Base-by-base conservation (phyloP, 148 eudicot genomes). In the Persicaria tinctoria region DNA sequence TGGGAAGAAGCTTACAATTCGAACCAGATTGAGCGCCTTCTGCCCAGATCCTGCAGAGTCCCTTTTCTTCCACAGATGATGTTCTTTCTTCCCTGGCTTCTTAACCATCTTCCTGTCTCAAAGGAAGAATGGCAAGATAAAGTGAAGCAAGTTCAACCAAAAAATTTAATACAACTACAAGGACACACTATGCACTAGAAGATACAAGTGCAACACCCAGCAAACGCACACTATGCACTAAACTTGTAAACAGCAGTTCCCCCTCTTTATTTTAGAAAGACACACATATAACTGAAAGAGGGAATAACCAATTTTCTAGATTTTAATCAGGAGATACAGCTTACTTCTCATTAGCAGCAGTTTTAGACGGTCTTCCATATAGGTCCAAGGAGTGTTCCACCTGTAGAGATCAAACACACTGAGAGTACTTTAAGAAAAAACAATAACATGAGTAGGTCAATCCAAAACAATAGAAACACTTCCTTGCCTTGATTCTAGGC, bases 31-130 rank as follows among this genome's bases (percentile, higher is more conserved):
- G 70, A 91, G 84, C 54, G 98, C 97, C 82, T 94, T 90, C 71
- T 88, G 90, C 48, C 98, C 98, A 53, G 97, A 91, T n/a, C 85
- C 87, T 53, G 88, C 78, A 71, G 97, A 84, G 74, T 94, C 97
- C 86, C 87, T 90, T 76, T 84, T 85, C 70, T 75, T 84, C 97
- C 98, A 94, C 71, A 91, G 76, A 78, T 94, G 98, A 79, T 91
- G 98, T 76, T 94, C 92, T 82, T 76, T 86, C 77, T 87, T 91
- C 57, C 90, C 89, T n/a, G 83, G 74, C 72, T 85, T 91, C 85
- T 80, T 83, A 7, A 72, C 46, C 17, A 54, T 20, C 76, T 78
- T 86, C 80, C 89, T 84, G 86, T 77, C 48, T 32, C 74, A 56
- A 70, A 23, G 68, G 20, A 16, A 50, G 44, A 69, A 44, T 8